phyloP scores from a whole-genome alignment of 2,329 filamentous ascomycete genomes.

The Penicillium sp. region DNA sequence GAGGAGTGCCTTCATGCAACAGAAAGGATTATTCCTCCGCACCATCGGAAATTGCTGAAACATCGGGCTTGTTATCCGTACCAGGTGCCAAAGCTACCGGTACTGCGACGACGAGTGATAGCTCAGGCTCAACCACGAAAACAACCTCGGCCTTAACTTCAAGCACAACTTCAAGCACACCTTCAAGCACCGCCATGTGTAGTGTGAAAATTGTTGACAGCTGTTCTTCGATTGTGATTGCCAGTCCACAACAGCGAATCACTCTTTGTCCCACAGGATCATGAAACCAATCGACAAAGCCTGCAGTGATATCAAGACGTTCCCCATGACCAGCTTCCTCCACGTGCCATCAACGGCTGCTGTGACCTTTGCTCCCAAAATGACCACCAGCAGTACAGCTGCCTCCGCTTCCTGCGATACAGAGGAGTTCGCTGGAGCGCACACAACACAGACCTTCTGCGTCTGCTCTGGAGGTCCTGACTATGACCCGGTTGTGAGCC shows the following conservation, averaged over 20 bases:
- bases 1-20: no score
- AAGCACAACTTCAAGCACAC: no score
- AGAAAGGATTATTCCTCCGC: no score
- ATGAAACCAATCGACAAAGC: not conserved
- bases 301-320: slow-evolving; percentile 1
- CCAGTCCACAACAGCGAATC: not conserved
- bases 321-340: not conserved
- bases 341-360: not conserved
- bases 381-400: not conserved
- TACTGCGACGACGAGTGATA: no score
- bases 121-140: no score
- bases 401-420: not conserved
- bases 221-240: not conserved
- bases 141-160: no score
- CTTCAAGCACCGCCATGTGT: not conserved
- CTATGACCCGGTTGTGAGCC: not conserved
- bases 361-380: not conserved
- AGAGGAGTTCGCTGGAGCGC: not conserved
- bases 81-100: no score
- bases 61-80: no score
- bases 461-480: not conserved
- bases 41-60: no score
- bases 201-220: not conserved
- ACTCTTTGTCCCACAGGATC: not conserved
- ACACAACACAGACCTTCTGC: not conserved